Evolutionary conservation across 805 yeast genomes (phyloP).

Genomic region (Suhomyces kilbournensis): DNA sequence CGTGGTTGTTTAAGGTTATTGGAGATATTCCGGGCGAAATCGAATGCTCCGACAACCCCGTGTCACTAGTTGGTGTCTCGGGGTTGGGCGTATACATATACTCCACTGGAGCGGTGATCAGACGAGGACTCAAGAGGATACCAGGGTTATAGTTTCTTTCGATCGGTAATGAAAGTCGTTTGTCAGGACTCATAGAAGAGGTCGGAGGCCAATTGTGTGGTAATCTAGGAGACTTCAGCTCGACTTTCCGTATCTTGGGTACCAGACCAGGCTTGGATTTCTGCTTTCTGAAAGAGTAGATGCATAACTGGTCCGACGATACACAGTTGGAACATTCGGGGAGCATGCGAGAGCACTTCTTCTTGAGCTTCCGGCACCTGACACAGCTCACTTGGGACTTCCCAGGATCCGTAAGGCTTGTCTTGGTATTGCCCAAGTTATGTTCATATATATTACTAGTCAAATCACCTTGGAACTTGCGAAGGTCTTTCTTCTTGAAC

Average conservation of each 20-base stretch:
- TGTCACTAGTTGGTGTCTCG: not conserved
- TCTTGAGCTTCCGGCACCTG: slow-evolving; percentile 31
- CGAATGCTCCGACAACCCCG: not conserved
- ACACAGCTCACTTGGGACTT: slow-evolving; percentile 26
- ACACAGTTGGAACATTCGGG: slow-evolving; percentile 32
- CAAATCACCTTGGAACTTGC: slow-evolving; percentile 7
- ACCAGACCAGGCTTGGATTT: slow-evolving; percentile 2
- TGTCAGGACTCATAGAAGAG: not conserved
- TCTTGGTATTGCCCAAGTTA: slow-evolving; percentile 15
- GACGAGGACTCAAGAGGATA: not conserved
- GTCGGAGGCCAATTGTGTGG: not conserved
- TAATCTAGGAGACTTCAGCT: not conserved
- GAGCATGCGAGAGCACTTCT: slow-evolving; percentile 27
- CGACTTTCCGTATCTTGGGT: not conserved
- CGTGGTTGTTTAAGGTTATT: not conserved
- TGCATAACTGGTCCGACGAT: slow-evolving; percentile 29
- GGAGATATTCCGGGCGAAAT: not conserved
- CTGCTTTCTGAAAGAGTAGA: slow-evolving; percentile 20
- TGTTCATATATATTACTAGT: slow-evolving; percentile 22
- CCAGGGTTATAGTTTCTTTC: not conserved
- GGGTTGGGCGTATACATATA: not conserved
- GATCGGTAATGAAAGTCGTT: not conserved
- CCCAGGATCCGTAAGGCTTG: slow-evolving; percentile 17
- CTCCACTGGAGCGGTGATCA: not conserved
- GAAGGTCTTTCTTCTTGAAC: slow-evolving; percentile 27